Evolutionary conservation across 768 basidiomycete species (phyloP).

Genomic region (Amanita phalloides): DNA sequence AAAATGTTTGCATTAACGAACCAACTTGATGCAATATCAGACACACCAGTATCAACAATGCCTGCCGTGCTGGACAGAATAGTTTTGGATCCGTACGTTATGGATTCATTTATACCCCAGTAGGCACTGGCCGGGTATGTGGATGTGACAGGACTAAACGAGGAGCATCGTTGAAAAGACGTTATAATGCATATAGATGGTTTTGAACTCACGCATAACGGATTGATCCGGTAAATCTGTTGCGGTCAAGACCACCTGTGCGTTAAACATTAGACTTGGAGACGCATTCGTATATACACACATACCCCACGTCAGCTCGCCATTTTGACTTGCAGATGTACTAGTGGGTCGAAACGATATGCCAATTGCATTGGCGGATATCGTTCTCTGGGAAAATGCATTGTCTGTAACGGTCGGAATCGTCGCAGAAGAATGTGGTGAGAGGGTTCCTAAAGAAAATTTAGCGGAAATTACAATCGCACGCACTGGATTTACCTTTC

Average conservation of each 20-base stretch:
- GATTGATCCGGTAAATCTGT: slow-evolving; percentile 35
- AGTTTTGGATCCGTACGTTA: slow-evolving; percentile 36
- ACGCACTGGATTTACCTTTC: slow-evolving; percentile 14
- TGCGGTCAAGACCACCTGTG: slow-evolving; percentile 31
- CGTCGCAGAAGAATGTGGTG: slow-evolving; percentile 13
- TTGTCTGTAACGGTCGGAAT: slow-evolving; percentile 54
- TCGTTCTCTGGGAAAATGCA: slow-evolving; percentile 28
- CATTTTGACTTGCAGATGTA: slow-evolving; percentile 24
- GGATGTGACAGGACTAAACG: slow-evolving; percentile 33
- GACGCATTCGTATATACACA: slow-evolving; percentile 12
- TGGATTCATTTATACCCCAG: slow-evolving; percentile 54
- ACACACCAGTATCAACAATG: slow-evolving; percentile 46
- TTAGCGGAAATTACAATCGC: neutral
- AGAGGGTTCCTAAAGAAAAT: slow-evolving; percentile 20
- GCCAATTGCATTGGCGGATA: slow-evolving; percentile 29
- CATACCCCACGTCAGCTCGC: slow-evolving; percentile 44
- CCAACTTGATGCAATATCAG: neutral
- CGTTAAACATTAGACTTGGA: slow-evolving; percentile 8
- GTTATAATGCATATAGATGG: neutral
- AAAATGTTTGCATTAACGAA: neutral
- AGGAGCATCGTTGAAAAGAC: neutral
- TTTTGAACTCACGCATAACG: slow-evolving; percentile 24
- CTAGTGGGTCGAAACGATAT: slow-evolving; percentile 42
- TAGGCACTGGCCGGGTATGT: slow-evolving; percentile 34
- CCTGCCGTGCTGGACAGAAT: slow-evolving; percentile 39